Evolutionary conservation across 495 filamentous ascomycete species (phyloP), one percentile per base, ranked within the genome.

Genomic region (Penicillium simplicissimum): DNA sequence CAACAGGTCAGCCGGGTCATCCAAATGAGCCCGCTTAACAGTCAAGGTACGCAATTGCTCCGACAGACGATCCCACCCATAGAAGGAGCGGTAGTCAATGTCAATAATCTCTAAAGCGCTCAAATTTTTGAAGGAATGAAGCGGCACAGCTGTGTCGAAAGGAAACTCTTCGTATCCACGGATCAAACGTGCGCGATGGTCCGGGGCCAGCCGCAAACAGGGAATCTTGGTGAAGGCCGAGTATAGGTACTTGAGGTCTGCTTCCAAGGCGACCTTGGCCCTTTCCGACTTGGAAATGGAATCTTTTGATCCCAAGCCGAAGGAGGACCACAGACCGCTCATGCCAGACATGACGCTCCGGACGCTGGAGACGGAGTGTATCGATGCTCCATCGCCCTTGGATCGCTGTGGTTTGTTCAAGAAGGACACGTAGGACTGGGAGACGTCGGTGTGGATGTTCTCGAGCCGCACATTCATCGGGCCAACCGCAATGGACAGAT

Each of bases 161-260:
- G 95, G 95, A 68, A 98, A 98, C 69, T 97, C 95, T 74, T 98
- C 95, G 70, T 93, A 98, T 34, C 93, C 94, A 60, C 87, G 84
- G 63, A 98, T 96, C 67, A 96, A 76, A 43, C 89, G 87, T 37
- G 93, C 92, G 52, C 91, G 90, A 75, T 90, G 91, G 74, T 98
- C 95, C 8, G 93, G 93, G 49, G 93, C 86, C 52, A 98, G 79
- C 58, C 88, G 87, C 45, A 98, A 80, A 67, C 90, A 96, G 4
- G 95, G 95, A 57, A 98, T 96, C 78, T 98, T 98, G 69, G 95
- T 98, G 74, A 98, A 98, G 58, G 95, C 92, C 19, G 95, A 97
- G 75, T 97, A 98, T 9, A 98, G 82, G 72, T 98, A 98, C 74
- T 92, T 97, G 51, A 96, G 76, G 69, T 98, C 95, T 31, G 87